A percentile compares a stretch with the other conserved stretches of the same genome.
phyloP scores from a whole-genome alignment of 2,329 filamentous ascomycete genomes.

The Tolypocladium endophyticum region DNA sequence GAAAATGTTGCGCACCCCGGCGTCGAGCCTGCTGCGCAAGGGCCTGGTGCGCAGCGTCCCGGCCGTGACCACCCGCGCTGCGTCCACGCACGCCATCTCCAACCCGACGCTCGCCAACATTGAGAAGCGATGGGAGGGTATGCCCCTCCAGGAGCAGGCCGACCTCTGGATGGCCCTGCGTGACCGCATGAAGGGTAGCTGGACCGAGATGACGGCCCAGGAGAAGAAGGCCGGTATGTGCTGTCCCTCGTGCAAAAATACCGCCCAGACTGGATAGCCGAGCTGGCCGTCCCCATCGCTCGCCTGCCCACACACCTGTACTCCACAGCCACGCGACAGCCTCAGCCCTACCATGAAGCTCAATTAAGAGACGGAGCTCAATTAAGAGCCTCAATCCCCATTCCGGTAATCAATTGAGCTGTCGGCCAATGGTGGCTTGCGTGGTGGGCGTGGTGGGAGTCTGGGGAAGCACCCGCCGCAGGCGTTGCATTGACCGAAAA shows the following conservation, averaged over 20 bases:
- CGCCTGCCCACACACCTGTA: slow-evolving; percentile 2
- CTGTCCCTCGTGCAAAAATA: slow-evolving; percentile 18
- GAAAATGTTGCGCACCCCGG: slow-evolving; percentile 45
- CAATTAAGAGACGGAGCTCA: slow-evolving; percentile 1
- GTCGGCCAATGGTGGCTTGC: neutral
- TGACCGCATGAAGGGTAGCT: slow-evolving; percentile 98
- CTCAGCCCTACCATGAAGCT: slow-evolving; percentile 10
- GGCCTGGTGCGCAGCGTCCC: slow-evolving; percentile 31
- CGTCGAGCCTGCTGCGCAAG: slow-evolving; percentile 42
- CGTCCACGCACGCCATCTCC: slow-evolving; percentile 83
- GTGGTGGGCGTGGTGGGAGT: slow-evolving; percentile 2
- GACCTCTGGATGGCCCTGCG: slow-evolving; percentile 97
- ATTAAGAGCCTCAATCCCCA: slow-evolving; percentile 3
- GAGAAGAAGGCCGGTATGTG: slow-evolving; percentile 97
- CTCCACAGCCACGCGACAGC: slow-evolving; percentile 4
- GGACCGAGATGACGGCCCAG: slow-evolving; percentile 86
- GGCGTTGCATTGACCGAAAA: slow-evolving; percentile 9
- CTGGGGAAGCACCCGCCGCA: neutral
- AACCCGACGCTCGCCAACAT: slow-evolving; percentile 97
- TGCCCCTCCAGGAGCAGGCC: slow-evolving; percentile 98
- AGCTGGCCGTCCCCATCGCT: slow-evolving; percentile 7
- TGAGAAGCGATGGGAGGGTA: slow-evolving; percentile 97
- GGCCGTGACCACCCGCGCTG: slow-evolving; percentile 37
- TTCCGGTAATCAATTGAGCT: neutral
- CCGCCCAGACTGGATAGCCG: slow-evolving; percentile 17